Evolutionary conservation across 805 yeast species (phyloP).

Genomic region (Kodamaea leandrae): DNA sequence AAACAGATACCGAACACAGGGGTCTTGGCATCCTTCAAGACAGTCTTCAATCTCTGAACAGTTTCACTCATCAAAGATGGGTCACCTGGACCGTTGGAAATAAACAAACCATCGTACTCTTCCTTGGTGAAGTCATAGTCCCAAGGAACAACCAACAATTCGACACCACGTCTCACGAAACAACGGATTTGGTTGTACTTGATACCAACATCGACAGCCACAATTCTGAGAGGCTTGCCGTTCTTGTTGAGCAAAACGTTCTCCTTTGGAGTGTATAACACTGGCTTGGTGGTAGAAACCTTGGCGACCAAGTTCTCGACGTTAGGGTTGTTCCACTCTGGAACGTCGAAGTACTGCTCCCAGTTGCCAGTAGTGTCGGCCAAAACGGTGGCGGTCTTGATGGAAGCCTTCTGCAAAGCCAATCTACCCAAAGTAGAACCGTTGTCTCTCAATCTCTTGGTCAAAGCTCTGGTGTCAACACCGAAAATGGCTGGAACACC

Average conservation of each 20-base stretch:
- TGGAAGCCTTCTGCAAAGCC: slow-evolving; percentile 50
- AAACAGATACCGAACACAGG: slow-evolving; percentile 98
- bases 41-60: slow-evolving; percentile 56
- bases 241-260: slow-evolving; percentile 54
- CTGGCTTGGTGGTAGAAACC: slow-evolving; percentile 79
- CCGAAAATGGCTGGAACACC: slow-evolving; percentile 96
- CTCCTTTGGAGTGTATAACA: slow-evolving; percentile 68
- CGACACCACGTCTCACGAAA: slow-evolving; percentile 94
- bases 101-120: slow-evolving; percentile 89
- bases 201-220: slow-evolving; percentile 97
- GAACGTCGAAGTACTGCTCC: slow-evolving; percentile 62
- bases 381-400: slow-evolving; percentile 32
- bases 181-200: slow-evolving; percentile 97
- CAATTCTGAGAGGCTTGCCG: slow-evolving; percentile 76
- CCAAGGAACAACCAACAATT: slow-evolving; percentile 94
- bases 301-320: slow-evolving; percentile 85
- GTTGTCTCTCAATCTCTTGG: slow-evolving; percentile 85
- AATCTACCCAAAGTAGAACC: slow-evolving; percentile 95
- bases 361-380: slow-evolving; percentile 43
- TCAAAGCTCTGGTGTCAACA: slow-evolving; percentile 93
- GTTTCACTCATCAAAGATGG: slow-evolving; percentile 80
- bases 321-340: slow-evolving; percentile 94
- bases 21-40: slow-evolving; percentile 63
- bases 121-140: slow-evolving; percentile 80
- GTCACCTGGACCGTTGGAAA: slow-evolving; percentile 99